phyloP scores from a whole-genome alignment of 2,329 filamentous ascomycete species.

The Sporothrix luriei region DNA sequence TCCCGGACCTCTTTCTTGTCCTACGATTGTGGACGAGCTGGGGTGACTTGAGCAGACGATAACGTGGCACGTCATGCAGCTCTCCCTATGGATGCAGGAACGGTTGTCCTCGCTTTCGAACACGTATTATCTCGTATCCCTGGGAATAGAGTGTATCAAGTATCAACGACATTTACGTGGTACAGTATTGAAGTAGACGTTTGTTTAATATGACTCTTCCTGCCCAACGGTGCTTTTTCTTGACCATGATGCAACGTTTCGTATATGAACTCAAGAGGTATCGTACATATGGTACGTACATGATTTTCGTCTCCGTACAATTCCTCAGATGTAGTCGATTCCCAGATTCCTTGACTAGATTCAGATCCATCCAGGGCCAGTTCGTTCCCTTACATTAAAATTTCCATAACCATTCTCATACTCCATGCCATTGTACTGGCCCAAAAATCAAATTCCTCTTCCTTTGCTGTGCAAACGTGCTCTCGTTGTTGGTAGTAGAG shows the following conservation, averaged over 20 bases:
- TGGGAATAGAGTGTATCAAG: background rate
- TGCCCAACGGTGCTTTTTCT: background rate
- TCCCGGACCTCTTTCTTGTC: background rate
- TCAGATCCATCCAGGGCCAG: no score
- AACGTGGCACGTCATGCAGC: background rate
- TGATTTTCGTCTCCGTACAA: background rate
- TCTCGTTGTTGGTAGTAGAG: background rate
- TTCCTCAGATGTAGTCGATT: background rate
- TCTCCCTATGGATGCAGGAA: background rate
- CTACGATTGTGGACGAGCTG: background rate
- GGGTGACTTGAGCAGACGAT: background rate
- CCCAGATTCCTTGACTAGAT: no score
- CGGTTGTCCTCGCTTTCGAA: background rate
- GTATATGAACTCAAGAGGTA: background rate
- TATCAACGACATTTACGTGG: background rate
- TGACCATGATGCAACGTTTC: background rate
- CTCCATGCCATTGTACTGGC: background rate
- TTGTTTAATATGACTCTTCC: background rate
- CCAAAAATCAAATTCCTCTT: background rate
- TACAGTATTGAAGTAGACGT: background rate
- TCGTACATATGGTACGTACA: slow-evolving; percentile 4
- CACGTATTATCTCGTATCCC: no score
- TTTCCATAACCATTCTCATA: background rate
- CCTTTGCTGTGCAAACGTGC: background rate
- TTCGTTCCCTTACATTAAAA: no score